Evolutionary conservation across 179 eudicot genomes (phyloP).

Genomic region (Carnegiea gigantea): DNA sequence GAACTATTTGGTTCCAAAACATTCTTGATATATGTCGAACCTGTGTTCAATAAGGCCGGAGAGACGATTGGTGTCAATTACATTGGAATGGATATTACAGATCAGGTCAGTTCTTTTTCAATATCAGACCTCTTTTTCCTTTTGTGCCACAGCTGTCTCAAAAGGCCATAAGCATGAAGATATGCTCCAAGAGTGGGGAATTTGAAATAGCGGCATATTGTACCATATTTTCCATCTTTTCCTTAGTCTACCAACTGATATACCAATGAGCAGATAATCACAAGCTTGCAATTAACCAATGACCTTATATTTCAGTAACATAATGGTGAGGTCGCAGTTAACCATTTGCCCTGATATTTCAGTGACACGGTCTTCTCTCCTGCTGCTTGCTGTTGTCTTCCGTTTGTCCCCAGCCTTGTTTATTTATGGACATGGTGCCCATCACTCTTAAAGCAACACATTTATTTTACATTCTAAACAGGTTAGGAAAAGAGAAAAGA

Average conservation of each 20-base stretch:
- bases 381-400: too few species aligned
- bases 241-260: neutral
- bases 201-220: neutral
- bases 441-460: too few species aligned
- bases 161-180: neutral
- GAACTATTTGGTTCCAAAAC: conserved; percentile 82
- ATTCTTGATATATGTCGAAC: conserved; percentile 84
- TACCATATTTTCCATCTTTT: too few species aligned
- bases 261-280: too few species aligned
- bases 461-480: conserved; percentile 23
- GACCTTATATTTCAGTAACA: too few species aligned
- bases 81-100: conserved; percentile 94
- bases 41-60: conserved; percentile 81
- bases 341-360: neutral
- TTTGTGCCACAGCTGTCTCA: neutral
- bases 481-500: conserved; percentile 86
- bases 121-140: neutral
- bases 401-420: too few species aligned
- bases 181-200: neutral
- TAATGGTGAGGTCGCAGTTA: neutral
- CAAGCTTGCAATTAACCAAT: too few species aligned
- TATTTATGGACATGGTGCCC: too few species aligned
- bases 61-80: conserved; percentile 91
- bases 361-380: too few species aligned
- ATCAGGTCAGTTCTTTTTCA: conserved; percentile 59